phyloP scores from a whole-genome alignment of 148 eudicot genomes.

The Persicaria tinctoria region DNA sequence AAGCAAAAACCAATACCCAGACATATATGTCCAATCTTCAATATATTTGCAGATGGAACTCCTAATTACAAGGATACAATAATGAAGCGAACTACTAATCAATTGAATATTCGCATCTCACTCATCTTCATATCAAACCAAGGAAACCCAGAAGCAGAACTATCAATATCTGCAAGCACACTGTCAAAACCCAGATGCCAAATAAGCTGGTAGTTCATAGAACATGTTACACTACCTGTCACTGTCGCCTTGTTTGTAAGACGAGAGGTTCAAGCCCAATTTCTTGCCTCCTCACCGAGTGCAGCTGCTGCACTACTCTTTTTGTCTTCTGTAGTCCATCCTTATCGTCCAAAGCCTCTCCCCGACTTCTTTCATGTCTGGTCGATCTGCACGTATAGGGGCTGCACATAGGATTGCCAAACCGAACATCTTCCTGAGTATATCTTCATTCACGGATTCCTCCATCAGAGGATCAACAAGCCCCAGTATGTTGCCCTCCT shows the following conservation, averaged over 20 bases:
- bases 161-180: background rate
- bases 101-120: background rate
- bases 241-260: background rate
- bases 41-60: background rate
- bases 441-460: slow-evolving; percentile 41
- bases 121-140: background rate
- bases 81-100: background rate
- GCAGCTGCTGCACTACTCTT: slow-evolving; percentile 17
- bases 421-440: slow-evolving; percentile 51
- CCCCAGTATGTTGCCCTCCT: slow-evolving; percentile 43
- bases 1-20: background rate
- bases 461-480: slow-evolving; percentile 60
- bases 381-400: slow-evolving; percentile 69
- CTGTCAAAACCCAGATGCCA: background rate
- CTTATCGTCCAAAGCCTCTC: slow-evolving; percentile 76
- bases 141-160: background rate
- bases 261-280: too few species aligned
- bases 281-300: slow-evolving; percentile 19
- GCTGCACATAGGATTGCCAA: slow-evolving; percentile 82
- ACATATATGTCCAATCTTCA: background rate
- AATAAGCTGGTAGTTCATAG: too few species aligned
- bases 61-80: background rate
- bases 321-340: slow-evolving; percentile 34
- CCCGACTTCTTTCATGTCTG: slow-evolving; percentile 73
- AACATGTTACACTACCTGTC: background rate